Conservation (phyloP, 129 eudicot species). For the Centella asiatica region DNA sequence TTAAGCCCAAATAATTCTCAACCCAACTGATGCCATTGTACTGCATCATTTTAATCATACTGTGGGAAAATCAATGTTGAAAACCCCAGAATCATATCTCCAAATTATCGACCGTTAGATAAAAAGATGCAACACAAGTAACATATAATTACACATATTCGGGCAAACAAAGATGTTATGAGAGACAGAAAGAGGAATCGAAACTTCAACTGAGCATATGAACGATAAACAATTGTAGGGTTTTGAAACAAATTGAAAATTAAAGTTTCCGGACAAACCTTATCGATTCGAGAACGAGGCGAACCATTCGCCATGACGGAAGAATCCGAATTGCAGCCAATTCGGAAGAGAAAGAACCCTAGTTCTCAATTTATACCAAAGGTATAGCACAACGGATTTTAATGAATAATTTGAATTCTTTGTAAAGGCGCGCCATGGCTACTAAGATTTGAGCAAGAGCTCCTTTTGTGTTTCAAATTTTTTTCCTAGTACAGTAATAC, state of each 20-base stretch:
- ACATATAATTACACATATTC: background rate
- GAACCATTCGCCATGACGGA: slow-evolving; percentile 32
- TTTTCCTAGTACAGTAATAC: too few relatives aligned
- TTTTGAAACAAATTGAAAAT: background rate
- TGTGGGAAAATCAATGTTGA: too few relatives aligned
- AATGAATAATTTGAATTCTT: too few relatives aligned
- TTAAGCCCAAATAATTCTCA: background rate
- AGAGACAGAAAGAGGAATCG: background rate
- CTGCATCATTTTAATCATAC: too few relatives aligned
- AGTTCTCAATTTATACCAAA: too few relatives aligned
- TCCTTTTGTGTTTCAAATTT: too few relatives aligned
- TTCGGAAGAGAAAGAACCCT: slow-evolving; percentile 20
- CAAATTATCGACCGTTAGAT: background rate
- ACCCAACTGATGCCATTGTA: background rate
- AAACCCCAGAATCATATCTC: background rate
- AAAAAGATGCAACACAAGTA: background rate
- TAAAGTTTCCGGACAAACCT: slow-evolving; percentile 20
- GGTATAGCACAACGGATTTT: too few relatives aligned
- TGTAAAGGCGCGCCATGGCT: too few relatives aligned
- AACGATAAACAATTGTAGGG: slow-evolving; percentile 1
- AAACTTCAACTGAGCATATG: background rate
- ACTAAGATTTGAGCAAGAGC: too few relatives aligned
- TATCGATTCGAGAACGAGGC: slow-evolving; percentile 47
- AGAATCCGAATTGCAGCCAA: background rate
- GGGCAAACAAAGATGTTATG: background rate